These are phyloP conservation scores for Canna indica DNA, from an alignment of 176 grass and related monocot genomes.

Conservation along the genomic window DNA sequence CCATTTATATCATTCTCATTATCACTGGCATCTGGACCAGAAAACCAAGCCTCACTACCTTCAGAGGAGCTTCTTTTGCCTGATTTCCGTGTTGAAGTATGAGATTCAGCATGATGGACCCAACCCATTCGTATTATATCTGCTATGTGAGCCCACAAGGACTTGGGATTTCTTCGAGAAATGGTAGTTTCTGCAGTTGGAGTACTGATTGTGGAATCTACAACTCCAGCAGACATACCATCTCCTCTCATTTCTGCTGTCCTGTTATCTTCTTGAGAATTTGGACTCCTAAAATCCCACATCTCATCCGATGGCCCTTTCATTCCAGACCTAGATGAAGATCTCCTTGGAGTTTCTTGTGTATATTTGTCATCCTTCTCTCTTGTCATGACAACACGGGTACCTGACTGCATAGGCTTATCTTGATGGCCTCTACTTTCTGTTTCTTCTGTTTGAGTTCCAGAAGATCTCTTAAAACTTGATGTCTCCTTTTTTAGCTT, in stretches of 20 bases:
- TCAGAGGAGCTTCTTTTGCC: constrained; percentile 62
- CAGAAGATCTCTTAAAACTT: constrained; percentile 1
- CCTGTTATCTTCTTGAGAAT: constrained; percentile 55
- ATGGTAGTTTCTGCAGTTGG: constrained; percentile 46
- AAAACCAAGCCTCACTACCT: constrained; percentile 76
- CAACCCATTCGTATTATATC: constrained; percentile 83
- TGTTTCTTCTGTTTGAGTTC: constrained; percentile 22
- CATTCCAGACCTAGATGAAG: constrained; percentile 41
- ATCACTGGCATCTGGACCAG: constrained; percentile 49
- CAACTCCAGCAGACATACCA: constrained; percentile 29
- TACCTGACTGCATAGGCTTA: not conserved
- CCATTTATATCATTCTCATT: constrained; percentile 23
- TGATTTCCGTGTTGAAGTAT: constrained; percentile 44
- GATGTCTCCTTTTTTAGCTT: constrained; percentile 11
- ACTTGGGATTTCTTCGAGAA: constrained; percentile 47
- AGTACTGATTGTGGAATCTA: constrained; percentile 30
- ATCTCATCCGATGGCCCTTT: constrained; percentile 66
- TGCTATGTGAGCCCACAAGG: constrained; percentile 82
- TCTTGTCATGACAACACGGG: constrained; percentile 10
- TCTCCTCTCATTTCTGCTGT: constrained; percentile 32
- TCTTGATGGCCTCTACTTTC: constrained; percentile 9
- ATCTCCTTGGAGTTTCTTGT: constrained; percentile 34
- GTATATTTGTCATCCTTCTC: constrained; percentile 31
- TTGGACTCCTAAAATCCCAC: constrained; percentile 46
- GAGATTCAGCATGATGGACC: constrained; percentile 44